Percentiles rank a stretch among this genome's conserved stretches.
Evolutionary conservation across 805 yeast species (phyloP).

Genomic region (Wickerhamomyces xylosicus): DNA sequence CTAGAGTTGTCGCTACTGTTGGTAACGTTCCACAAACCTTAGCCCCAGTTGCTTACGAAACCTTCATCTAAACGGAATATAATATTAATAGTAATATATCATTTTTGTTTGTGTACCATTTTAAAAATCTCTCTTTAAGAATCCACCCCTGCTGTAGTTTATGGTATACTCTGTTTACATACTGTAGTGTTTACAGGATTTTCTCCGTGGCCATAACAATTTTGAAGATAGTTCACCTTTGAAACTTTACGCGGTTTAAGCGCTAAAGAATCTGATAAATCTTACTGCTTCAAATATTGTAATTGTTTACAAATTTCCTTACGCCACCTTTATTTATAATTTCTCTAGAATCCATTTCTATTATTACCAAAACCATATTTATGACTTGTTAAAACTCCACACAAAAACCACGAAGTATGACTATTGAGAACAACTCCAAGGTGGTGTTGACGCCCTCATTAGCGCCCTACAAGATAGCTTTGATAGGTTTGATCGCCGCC

Average conservation of each 20-base stretch:
- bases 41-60: conserved; percentile 99
- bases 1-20: conserved; percentile 74
- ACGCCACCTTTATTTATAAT: too few species aligned
- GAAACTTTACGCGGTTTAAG: too few species aligned
- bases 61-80: conserved; percentile 69
- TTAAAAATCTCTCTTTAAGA: conserved; percentile 5
- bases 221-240: too few species aligned
- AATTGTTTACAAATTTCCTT: too few species aligned
- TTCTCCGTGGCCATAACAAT: too few species aligned
- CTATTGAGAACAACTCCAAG: not conserved
- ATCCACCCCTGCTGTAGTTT: not conserved
- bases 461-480: conserved; percentile 45
- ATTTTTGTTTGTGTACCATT: conserved; percentile 16
- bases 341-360: too few species aligned
- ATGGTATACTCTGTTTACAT: too few species aligned
- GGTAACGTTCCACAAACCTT: conserved; percentile 89
- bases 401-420: not conserved
- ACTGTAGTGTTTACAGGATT: too few species aligned
- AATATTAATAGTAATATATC: conserved; percentile 11
- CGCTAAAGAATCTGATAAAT: too few species aligned
- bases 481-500: conserved; percentile 36
- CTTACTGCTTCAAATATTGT: too few species aligned
- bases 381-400: too few species aligned
- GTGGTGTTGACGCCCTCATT: conserved; percentile 27
- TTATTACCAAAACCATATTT: too few species aligned